Conservation (phyloP, 2,329 filamentous ascomycete species). For the Xylaria polymorpha region DNA sequence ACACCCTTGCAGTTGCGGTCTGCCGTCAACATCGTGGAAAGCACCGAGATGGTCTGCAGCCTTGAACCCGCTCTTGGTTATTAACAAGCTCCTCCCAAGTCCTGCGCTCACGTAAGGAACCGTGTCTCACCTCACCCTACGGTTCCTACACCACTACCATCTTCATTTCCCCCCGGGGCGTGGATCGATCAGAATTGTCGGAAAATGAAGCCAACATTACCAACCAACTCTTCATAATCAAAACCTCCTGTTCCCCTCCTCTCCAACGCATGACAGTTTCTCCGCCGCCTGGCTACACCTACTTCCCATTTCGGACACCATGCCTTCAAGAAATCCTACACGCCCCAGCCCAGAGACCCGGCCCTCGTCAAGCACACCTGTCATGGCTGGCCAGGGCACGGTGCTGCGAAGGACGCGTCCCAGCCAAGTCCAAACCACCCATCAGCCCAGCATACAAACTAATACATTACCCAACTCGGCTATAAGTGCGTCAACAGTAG, state of each 20-base stretch:
- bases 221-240: conserved; percentile 47
- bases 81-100: conserved; percentile 44
- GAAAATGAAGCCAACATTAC: conserved; percentile 51
- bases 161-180: conserved; percentile 38
- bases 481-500: conserved; percentile 66
- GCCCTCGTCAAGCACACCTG: conserved; percentile 50
- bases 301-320: conserved; percentile 48
- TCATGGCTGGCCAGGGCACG: conserved; percentile 57
- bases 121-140: conserved; percentile 43
- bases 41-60: conserved; percentile 49
- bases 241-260: conserved; percentile 38
- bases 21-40: conserved; percentile 48
- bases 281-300: conserved; percentile 45
- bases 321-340: conserved; percentile 52
- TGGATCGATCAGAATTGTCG: conserved; percentile 43
- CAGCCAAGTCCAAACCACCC: conserved; percentile 60
- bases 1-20: conserved; percentile 48
- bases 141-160: conserved; percentile 37
- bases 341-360: conserved; percentile 47
- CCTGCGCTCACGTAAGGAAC: conserved; percentile 42
- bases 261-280: conserved; percentile 45
- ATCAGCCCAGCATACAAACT: conserved; percentile 54
- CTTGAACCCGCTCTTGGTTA: conserved; percentile 47
- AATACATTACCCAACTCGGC: conserved; percentile 62
- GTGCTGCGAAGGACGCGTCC: conserved; percentile 58